Conservation (phyloP, 176 grass and related monocot species). For the Calamus simplicifolius region DNA sequence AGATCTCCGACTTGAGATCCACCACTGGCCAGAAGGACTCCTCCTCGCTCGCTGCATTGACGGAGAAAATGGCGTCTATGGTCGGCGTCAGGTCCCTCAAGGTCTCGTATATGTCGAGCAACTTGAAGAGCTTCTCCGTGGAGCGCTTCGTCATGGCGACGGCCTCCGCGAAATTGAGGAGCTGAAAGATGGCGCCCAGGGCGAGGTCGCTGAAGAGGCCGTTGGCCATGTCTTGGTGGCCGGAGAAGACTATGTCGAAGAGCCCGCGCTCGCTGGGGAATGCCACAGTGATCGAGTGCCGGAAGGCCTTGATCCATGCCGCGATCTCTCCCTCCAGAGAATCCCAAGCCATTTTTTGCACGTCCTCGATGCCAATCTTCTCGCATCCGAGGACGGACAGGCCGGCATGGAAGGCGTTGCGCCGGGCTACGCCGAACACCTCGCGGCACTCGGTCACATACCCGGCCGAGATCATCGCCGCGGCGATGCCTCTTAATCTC, state of each 20-base stretch:
- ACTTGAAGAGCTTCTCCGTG: constrained; percentile 3
- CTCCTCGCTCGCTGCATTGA: too few species aligned
- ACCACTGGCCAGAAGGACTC: too few species aligned
- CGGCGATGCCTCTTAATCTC: constrained; percentile 40
- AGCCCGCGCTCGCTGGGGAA: too few species aligned
- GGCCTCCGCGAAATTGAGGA: not conserved
- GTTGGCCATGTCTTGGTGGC: too few species aligned
- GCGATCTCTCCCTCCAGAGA: constrained; percentile 55
- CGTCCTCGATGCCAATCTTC: constrained; percentile 72
- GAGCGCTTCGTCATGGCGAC: constrained; percentile 1
- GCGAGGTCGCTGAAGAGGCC: too few species aligned
- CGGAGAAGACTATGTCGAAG: too few species aligned
- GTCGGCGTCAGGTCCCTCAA: too few species aligned
- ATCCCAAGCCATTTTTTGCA: constrained; percentile 77
- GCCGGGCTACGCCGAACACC: constrained; percentile 57
- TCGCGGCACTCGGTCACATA: constrained; percentile 76
- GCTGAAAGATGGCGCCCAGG: too few species aligned
- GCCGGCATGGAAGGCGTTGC: constrained; percentile 51
- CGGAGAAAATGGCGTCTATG: too few species aligned
- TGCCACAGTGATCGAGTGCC: too few species aligned
- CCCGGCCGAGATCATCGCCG: constrained; percentile 41
- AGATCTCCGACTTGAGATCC: not conserved
- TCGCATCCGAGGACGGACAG: constrained; percentile 65
- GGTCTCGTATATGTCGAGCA: constrained; percentile 1
- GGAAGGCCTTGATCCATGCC: constrained; percentile 49